Evolutionary conservation across 2,329 filamentous ascomycete species (phyloP).

Genomic region (Paradendryphiella salina): DNA sequence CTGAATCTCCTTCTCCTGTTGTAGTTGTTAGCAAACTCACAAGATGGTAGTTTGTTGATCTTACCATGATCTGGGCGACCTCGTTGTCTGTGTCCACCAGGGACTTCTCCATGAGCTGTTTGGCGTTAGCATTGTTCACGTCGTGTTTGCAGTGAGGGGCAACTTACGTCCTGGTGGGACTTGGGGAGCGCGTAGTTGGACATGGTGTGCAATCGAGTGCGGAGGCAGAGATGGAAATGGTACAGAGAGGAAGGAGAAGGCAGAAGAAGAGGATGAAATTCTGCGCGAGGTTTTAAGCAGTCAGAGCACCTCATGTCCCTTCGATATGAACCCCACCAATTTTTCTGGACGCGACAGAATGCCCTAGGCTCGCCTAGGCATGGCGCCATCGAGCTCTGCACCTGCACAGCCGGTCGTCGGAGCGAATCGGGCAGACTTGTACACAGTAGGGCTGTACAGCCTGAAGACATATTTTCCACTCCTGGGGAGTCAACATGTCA

Average conservation of each 20-base stretch:
- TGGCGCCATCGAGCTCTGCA: constrained; percentile 16
- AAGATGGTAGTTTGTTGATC: constrained; percentile 27
- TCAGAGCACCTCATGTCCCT: constrained; percentile 8
- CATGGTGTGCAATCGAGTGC: constrained; percentile 30
- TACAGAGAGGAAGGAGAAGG: background rate
- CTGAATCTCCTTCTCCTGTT: constrained; percentile 85
- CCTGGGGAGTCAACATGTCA: background rate
- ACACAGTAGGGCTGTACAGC: background rate
- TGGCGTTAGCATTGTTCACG: constrained; percentile 44
- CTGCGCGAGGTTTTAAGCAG: constrained; percentile 11
- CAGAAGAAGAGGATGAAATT: constrained; percentile 4
- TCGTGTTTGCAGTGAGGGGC: constrained; percentile 30
- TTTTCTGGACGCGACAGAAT: constrained; percentile 34
- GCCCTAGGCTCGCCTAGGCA: constrained; percentile 24
- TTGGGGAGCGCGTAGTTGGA: constrained; percentile 65
- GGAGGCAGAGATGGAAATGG: constrained; percentile 4
- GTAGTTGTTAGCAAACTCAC: constrained; percentile 18
- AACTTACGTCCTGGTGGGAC: constrained; percentile 66
- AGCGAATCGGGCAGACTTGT: constrained; percentile 11
- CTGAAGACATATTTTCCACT: background rate
- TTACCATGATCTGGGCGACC: constrained; percentile 95
- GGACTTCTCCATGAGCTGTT: constrained; percentile 91
- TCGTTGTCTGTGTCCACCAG: constrained; percentile 89
- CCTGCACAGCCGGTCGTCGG: constrained; percentile 31
- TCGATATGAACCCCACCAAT: constrained; percentile 20